Percentiles rank a stretch among this genome's conserved stretches.
Evolutionary conservation across 495 filamentous ascomycete genomes (phyloP).

Genomic region (Talaromyces nanjingensis): DNA sequence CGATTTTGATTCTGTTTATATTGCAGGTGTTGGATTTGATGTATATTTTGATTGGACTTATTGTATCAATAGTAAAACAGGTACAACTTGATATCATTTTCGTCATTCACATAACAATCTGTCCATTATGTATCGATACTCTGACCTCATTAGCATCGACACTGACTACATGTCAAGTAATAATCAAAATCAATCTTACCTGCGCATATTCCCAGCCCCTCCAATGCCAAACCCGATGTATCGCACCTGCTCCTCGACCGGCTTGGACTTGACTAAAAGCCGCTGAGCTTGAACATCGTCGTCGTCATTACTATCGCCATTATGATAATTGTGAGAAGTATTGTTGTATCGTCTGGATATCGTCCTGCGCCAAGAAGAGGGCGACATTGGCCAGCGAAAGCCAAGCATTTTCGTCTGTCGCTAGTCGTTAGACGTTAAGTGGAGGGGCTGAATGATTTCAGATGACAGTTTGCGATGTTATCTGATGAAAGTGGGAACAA

Average conservation of each 20-base stretch:
- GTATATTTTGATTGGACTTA: background rate
- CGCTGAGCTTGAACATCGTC: background rate
- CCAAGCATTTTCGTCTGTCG: background rate
- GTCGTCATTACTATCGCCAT: background rate
- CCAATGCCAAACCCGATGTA: conserved; percentile 33
- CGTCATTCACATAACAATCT: background rate
- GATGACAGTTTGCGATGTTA: background rate
- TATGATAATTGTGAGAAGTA: background rate
- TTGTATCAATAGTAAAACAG: background rate
- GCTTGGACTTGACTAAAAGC: background rate
- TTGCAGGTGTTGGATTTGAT: background rate
- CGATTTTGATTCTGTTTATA: background rate
- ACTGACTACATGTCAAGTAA: background rate
- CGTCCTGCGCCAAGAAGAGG: background rate
- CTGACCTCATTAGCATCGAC: background rate
- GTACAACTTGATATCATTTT: background rate
- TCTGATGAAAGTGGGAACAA: background rate
- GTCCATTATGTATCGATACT: background rate
- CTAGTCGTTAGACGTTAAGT: background rate
- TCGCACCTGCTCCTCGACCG: conserved; percentile 17
- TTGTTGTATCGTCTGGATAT: background rate
- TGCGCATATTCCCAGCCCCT: conserved; percentile 34
- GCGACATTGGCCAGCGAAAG: background rate
- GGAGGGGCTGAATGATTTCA: background rate
- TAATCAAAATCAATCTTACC: conserved; percentile 10